A percentile compares a stretch with the other conserved stretches of the same genome.
Evolutionary conservation across 2,329 filamentous ascomycete species (phyloP).

Genomic region (Dactylellina haptotyla): DNA sequence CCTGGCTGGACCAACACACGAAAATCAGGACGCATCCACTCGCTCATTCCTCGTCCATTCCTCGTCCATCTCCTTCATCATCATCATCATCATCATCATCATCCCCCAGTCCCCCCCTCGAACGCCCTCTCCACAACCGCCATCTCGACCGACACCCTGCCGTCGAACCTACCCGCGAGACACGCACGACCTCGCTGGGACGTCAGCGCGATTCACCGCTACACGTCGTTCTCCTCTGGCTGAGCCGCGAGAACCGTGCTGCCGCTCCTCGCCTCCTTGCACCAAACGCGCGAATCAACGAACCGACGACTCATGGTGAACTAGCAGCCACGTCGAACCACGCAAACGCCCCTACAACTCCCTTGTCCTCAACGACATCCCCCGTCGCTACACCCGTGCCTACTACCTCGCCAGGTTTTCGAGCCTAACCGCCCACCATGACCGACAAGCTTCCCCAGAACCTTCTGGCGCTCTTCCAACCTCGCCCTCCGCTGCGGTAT

Average conservation of each 20-base stretch:
- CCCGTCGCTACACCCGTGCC: conserved; percentile 47
- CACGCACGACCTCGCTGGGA: neutral
- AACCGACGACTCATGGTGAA: conserved; percentile 15
- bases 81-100: conserved; percentile 13
- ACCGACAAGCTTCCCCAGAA: conserved; percentile 96
- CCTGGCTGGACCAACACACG: conserved; percentile 17
- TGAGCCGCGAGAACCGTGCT: neutral
- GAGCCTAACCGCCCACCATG: conserved; percentile 68
- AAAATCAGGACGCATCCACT: neutral
- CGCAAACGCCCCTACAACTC: neutral
- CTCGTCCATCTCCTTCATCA: conserved; percentile 8
- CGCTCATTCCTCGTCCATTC: neutral
- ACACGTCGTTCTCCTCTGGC: conserved; percentile 18
- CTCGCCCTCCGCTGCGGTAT: conserved; percentile 90
- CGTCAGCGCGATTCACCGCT: neutral
- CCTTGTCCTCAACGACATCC: conserved; percentile 1
- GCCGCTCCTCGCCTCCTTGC: conserved; percentile 13
- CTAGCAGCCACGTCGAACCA: conserved; percentile 23
- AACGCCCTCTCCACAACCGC: neutral
- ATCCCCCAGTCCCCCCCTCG: neutral
- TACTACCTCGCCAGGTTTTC: conserved; percentile 56
- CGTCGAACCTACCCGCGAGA: too few relatives aligned
- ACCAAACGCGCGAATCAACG: conserved; percentile 24
- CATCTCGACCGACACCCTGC: neutral
- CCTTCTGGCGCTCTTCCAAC: conserved; percentile 91